These are phyloP conservation scores for Cordyceps tenuipes DNA, from an alignment of 2,329 filamentous ascomycete species.

Conservation along the genomic window DNA sequence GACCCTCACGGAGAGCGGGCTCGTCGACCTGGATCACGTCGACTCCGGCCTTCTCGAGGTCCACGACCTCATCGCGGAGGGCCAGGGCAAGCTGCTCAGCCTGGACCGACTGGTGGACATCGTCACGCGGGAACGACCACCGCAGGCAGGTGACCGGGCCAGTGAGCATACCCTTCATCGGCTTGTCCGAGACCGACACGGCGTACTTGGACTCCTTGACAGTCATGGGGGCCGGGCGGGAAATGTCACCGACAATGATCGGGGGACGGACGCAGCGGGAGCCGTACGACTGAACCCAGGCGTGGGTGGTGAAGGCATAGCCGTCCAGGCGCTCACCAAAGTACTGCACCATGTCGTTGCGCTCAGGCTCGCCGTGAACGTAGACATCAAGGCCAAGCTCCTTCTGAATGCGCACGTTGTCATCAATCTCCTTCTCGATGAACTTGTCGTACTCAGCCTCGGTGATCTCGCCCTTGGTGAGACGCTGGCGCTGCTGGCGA, in stretches of 20 bases:
- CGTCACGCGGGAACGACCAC: constrained; percentile 99
- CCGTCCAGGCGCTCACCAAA: constrained; percentile 96
- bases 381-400: constrained; percentile 95
- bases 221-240: constrained; percentile 92
- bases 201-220: constrained; percentile 99
- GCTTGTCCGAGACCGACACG: constrained; percentile 90
- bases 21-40: constrained; percentile 99
- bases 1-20: constrained; percentile 98
- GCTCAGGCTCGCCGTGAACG: constrained; percentile 98
- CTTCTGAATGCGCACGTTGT: constrained; percentile 93
- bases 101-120: constrained; percentile 98
- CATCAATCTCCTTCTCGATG: constrained; percentile 97
- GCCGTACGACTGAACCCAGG: constrained; percentile 97
- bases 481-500: constrained; percentile 91
- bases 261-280: constrained; percentile 97
- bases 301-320: constrained; percentile 98
- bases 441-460: constrained; percentile 92
- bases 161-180: constrained; percentile 99
- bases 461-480: constrained; percentile 97
- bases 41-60: constrained; percentile 94
- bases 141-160: constrained; percentile 97
- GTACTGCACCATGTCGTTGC: constrained; percentile 99
- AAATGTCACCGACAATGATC: constrained; percentile 98
- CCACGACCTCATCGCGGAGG: constrained; percentile 95
- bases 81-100: constrained; percentile 97